phyloP scores from a whole-genome alignment of 1,284 basidiomycete species.

The Rugosomyces carneus region DNA sequence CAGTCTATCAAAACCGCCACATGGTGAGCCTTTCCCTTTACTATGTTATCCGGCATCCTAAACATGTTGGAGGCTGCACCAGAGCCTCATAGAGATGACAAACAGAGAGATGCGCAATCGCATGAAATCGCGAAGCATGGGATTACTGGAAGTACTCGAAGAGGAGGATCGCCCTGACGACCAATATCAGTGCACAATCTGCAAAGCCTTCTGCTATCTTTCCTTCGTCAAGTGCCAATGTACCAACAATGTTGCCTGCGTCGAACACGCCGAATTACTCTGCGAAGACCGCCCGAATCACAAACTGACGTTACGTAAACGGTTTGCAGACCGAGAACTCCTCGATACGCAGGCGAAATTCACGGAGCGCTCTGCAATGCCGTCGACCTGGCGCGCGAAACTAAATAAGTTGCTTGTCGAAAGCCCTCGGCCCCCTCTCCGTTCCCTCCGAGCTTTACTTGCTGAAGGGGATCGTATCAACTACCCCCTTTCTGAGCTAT shows the following conservation, averaged over 20 bases:
- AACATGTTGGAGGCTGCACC: constrained; percentile 59
- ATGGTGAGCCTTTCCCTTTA: constrained; percentile 57
- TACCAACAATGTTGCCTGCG: constrained; percentile 75
- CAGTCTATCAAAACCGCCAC: constrained; percentile 89
- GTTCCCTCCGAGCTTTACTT: constrained; percentile 70
- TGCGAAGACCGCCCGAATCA: constrained; percentile 59
- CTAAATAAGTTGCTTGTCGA: constrained; percentile 64
- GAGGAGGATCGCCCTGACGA: constrained; percentile 84
- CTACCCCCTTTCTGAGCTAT: constrained; percentile 67
- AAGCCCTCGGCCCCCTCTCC: constrained; percentile 66
- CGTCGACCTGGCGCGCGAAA: constrained; percentile 71
- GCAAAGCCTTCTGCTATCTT: constrained; percentile 95
- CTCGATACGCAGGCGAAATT: constrained; percentile 62
- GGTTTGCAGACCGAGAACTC: constrained; percentile 80
- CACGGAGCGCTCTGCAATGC: constrained; percentile 67
- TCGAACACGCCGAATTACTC: constrained; percentile 77
- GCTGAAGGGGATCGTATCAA: constrained; percentile 86
- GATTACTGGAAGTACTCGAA: constrained; percentile 66
- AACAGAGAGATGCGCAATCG: constrained; percentile 77
- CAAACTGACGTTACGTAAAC: constrained; percentile 66
- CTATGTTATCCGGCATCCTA: constrained; percentile 15
- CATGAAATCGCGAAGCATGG: constrained; percentile 47
- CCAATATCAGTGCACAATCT: constrained; percentile 91
- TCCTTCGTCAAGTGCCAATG: constrained; percentile 85
- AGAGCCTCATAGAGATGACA: constrained; percentile 85